phyloP scores from a whole-genome alignment of 1,284 basidiomycete species.

The Microstroma glucosiphilum region DNA sequence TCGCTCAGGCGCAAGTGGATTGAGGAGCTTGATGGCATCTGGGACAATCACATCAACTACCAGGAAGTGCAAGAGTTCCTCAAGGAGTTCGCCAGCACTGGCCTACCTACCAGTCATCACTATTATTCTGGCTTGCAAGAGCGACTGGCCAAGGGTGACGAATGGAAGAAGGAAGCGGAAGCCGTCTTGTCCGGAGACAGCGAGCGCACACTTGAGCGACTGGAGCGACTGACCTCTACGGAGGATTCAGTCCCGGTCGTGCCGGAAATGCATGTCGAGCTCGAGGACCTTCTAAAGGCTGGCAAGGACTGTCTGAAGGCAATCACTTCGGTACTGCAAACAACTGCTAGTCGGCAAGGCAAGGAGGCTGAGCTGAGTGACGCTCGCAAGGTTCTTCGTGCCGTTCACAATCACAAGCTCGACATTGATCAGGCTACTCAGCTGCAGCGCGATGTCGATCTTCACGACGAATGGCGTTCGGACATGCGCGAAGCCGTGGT shows the following conservation, averaged over 20 bases:
- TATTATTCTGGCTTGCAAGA: background rate
- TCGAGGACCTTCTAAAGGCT: slow-evolving; percentile 21
- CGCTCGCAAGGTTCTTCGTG: slow-evolving; percentile 1
- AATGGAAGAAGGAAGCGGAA: background rate
- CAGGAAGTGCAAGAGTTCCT: background rate
- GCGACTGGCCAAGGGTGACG: background rate
- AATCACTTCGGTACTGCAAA: background rate
- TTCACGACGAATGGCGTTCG: background rate
- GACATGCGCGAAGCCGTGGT: too few species aligned
- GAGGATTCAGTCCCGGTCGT: slow-evolving; percentile 26
- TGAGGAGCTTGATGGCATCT: background rate
- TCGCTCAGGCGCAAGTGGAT: background rate
- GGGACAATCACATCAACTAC: background rate
- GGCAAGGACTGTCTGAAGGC: slow-evolving; percentile 18
- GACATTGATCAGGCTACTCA: background rate
- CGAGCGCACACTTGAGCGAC: too few species aligned
- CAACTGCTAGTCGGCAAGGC: background rate
- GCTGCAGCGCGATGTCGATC: background rate
- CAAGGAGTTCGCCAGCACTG: too few species aligned
- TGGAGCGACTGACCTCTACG: slow-evolving; percentile 17
- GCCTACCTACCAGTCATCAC: background rate
- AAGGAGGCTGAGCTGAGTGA: background rate
- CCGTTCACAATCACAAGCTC: background rate
- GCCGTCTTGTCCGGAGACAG: background rate
- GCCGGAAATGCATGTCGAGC: slow-evolving; percentile 21